phyloP scores from a whole-genome alignment of 1,139 yeast species.

The Candida sp. region DNA sequence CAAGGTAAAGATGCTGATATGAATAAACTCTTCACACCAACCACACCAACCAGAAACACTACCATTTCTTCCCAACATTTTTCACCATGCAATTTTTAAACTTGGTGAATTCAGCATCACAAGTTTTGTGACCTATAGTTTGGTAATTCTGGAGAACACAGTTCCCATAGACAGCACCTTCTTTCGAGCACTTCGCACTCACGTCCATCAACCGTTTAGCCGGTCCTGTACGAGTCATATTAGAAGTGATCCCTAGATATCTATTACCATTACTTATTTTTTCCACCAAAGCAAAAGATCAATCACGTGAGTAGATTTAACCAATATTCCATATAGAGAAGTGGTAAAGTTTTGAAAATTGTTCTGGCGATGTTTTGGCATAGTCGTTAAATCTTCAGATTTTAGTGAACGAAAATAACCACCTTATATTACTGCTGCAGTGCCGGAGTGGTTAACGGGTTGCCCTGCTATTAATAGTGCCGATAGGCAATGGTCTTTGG shows the following conservation, averaged over 20 bases:
- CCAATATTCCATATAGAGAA: no score
- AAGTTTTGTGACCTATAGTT: constrained; percentile 52
- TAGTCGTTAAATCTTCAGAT: background rate
- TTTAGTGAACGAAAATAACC: no score
- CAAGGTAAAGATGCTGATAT: no score
- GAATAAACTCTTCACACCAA: no score
- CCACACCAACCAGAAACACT: no score
- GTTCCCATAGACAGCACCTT: constrained; percentile 56
- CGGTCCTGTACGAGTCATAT: constrained; percentile 21
- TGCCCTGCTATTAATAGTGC: constrained; percentile 1
- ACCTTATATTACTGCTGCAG: background rate
- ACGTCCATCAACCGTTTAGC: constrained; percentile 35
- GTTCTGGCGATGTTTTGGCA: background rate
- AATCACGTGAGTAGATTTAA: no score
- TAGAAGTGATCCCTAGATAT: no score
- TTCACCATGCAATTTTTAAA: constrained; percentile 57
- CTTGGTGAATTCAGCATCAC: constrained; percentile 52
- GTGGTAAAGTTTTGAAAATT: background rate
- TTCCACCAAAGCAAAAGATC: no score
- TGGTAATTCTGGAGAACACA: constrained; percentile 58
- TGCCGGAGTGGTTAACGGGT: constrained; percentile 4
- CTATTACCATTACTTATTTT: no score
- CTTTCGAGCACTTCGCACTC: constrained; percentile 34
- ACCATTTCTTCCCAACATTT: constrained; percentile 5
- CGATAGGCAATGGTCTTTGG: constrained; percentile 73